Evolutionary conservation across 148 eudicot species (phyloP).

Genomic region (Amaranthus palmeri): DNA sequence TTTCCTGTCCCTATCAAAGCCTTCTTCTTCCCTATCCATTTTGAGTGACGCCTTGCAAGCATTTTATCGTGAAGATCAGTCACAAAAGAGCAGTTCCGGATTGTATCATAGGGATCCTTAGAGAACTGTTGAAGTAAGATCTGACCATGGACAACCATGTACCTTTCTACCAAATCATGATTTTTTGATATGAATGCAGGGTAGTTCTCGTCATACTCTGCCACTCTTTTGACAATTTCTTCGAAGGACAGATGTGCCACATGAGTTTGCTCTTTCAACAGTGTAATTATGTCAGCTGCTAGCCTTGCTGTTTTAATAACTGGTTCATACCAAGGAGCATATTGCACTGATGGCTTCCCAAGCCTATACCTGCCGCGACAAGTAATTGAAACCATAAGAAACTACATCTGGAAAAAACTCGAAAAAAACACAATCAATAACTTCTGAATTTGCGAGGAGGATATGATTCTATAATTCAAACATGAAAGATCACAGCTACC

Average conservation of each 20-base stretch:
- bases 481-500: neutral
- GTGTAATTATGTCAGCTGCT: slow-evolving; percentile 66
- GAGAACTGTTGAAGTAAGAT: slow-evolving; percentile 88
- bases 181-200: slow-evolving; percentile 77
- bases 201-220: slow-evolving; percentile 55
- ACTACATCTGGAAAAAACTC: neutral
- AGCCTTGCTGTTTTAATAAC: slow-evolving; percentile 82
- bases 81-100: slow-evolving; percentile 70
- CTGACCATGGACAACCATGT: slow-evolving; percentile 86
- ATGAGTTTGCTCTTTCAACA: slow-evolving; percentile 79
- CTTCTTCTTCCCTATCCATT: slow-evolving; percentile 89
- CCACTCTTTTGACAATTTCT: slow-evolving; percentile 62
- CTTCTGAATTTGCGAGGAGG: no score
- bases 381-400: slow-evolving; percentile 3
- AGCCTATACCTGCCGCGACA: slow-evolving; percentile 72
- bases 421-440: neutral
- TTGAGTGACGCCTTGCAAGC: slow-evolving; percentile 82
- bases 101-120: slow-evolving; percentile 69
- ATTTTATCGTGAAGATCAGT: slow-evolving; percentile 65
- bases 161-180: slow-evolving; percentile 58
- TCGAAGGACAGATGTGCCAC: slow-evolving; percentile 78
- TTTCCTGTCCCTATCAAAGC: slow-evolving; percentile 38
- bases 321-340: slow-evolving; percentile 89
- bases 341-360: slow-evolving; percentile 91
- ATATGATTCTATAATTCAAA: neutral